Conservation (phyloP, 371 early-diverging fungal species). For the Mortierella sp. region DNA sequence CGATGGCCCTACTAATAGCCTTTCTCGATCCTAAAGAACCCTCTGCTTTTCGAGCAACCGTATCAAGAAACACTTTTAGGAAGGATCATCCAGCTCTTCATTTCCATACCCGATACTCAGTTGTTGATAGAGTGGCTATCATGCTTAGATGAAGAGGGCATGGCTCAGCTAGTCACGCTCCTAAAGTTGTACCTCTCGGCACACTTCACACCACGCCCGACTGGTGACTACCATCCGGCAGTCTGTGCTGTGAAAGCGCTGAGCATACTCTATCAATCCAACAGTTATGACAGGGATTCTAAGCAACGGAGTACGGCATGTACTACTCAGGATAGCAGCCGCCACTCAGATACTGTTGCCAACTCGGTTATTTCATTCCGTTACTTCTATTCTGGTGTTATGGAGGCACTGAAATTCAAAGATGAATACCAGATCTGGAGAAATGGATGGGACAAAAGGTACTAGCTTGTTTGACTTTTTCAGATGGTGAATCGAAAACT, state of each 20-base stretch:
- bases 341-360: background rate
- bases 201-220: conserved; percentile 42
- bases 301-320: background rate
- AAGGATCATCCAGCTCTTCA: conserved; percentile 56
- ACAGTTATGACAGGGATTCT: conserved; percentile 18
- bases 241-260: conserved; percentile 72
- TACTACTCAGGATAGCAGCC: background rate
- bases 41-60: conserved; percentile 57
- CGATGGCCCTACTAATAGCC: too few species aligned
- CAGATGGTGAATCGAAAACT: too few species aligned
- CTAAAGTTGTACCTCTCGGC: conserved; percentile 51
- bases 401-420: conserved; percentile 79
- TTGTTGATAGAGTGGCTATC: conserved; percentile 61
- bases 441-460: conserved; percentile 42
- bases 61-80: conserved; percentile 61
- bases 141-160: conserved; percentile 46
- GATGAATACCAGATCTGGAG: conserved; percentile 83
- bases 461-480: conserved; percentile 18
- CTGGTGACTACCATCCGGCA: conserved; percentile 66
- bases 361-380: conserved; percentile 58
- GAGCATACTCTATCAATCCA: conserved; percentile 66
- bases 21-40: conserved; percentile 53
- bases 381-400: conserved; percentile 69
- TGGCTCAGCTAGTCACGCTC: conserved; percentile 43
- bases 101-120: conserved; percentile 41